Conservation (phyloP, 371 early-diverging fungal genomes). For the Syncephalastrum racemosum region DNA sequence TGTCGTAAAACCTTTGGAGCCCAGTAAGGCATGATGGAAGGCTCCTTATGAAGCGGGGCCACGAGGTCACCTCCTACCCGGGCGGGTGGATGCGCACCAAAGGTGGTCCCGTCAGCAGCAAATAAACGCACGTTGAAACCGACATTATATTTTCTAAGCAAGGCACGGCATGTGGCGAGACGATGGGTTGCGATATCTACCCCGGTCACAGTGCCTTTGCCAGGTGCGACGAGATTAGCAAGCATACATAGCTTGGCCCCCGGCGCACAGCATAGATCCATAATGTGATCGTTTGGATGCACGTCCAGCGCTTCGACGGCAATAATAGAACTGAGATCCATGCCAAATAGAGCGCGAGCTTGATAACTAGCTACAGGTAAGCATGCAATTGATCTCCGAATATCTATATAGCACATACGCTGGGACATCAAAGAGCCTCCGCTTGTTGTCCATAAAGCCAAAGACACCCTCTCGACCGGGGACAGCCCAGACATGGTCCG, state of each 20-base stretch:
- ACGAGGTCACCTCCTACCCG: constrained; percentile 22
- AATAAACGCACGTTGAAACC: constrained; percentile 62
- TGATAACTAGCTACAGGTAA: constrained; percentile 22
- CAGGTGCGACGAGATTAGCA: constrained; percentile 65
- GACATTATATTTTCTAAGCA: constrained; percentile 68
- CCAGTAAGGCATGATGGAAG: constrained; percentile 65
- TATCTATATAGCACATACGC: constrained; percentile 26
- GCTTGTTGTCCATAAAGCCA: constrained; percentile 23
- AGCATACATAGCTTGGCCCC: constrained; percentile 87
- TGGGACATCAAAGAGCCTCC: constrained; percentile 41
- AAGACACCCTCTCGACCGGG: constrained; percentile 32
- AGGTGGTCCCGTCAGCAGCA: constrained; percentile 81
- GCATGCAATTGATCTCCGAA: neutral
- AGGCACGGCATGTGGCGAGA: constrained; percentile 65
- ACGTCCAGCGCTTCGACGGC: constrained; percentile 62
- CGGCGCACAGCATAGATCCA: constrained; percentile 82
- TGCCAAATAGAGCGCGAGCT: constrained; percentile 67
- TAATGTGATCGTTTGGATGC: constrained; percentile 65
- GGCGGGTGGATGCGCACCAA: constrained; percentile 72
- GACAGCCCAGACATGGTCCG: constrained; percentile 34
- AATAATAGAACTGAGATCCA: constrained; percentile 84
- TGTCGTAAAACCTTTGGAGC: constrained; percentile 73
- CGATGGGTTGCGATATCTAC: constrained; percentile 84
- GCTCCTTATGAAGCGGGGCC: constrained; percentile 10
- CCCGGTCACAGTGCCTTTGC: constrained; percentile 85